These are phyloP conservation scores for Populus ilicifolia DNA, from an alignment of 345 rosid species.

Conservation along the genomic window DNA sequence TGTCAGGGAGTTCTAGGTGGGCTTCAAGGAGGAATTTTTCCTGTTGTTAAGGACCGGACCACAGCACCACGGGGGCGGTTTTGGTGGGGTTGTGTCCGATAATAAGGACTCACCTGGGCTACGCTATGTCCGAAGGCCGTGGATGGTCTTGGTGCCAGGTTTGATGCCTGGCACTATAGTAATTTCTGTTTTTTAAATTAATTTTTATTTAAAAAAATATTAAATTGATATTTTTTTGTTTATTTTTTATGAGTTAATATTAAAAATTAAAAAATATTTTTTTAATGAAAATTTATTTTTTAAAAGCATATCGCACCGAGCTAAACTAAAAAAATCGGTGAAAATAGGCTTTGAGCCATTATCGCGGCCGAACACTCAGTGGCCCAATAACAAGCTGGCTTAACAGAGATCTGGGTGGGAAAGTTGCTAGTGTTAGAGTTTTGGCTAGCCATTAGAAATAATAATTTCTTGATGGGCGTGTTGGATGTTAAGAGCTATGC, in stretches of 20 bases:
- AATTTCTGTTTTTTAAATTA: no score
- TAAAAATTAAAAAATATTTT: no score
- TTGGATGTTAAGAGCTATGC: no score
- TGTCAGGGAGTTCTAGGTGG: conserved; percentile 75
- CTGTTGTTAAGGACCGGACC: conserved; percentile 47
- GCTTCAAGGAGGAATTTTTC: conserved; percentile 56
- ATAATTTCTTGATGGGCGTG: no score
- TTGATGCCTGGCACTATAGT: neutral
- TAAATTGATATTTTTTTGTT: no score
- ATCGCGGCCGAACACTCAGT: no score
- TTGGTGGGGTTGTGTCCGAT: conserved; percentile 61
- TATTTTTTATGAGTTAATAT: no score
- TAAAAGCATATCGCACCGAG: conserved; percentile 51
- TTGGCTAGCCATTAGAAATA: no score
- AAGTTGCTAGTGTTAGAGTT: neutral
- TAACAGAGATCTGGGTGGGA: conserved; percentile 63
- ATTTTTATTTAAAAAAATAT: no score
- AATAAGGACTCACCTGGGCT: conserved; percentile 72
- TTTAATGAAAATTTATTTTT: no score
- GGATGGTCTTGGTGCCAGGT: conserved; percentile 92
- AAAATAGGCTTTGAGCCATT: conserved; percentile 75
- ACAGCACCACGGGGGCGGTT: conserved; percentile 69
- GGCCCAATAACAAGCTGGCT: neutral
- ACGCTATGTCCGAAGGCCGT: conserved; percentile 89
- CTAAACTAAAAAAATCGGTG: conserved; percentile 62